These are phyloP conservation scores for Prunus salicina DNA, from an alignment of 306 rosid genomes.

Conservation along the genomic window DNA sequence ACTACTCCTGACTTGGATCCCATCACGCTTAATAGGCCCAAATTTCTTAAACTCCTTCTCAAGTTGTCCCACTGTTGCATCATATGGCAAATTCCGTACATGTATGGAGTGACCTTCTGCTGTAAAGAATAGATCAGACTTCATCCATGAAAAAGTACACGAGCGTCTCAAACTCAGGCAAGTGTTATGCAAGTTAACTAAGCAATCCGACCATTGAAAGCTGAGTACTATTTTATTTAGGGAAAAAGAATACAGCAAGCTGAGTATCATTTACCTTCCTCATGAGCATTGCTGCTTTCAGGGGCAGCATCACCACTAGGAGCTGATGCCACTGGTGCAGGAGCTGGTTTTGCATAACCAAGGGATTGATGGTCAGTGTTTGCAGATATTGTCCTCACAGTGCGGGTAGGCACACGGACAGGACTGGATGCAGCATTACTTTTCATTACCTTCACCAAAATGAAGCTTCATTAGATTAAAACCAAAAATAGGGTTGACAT, in stretches of 20 bases:
- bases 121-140: constrained; percentile 19
- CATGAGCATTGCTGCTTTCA: constrained; percentile 64
- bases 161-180: neutral
- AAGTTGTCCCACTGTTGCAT: constrained; percentile 86
- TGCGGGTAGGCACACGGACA: constrained; percentile 47
- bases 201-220: constrained; percentile 4
- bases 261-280: constrained; percentile 61
- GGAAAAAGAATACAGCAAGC: neutral
- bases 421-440: constrained; percentile 37
- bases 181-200: neutral
- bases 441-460: constrained; percentile 67
- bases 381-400: constrained; percentile 48
- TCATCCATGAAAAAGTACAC: neutral
- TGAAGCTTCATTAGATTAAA: constrained; percentile 23
- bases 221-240: neutral
- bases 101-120: constrained; percentile 96
- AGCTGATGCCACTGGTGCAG: constrained; percentile 46
- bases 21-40: constrained; percentile 87
- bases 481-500: constrained; percentile 5
- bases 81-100: constrained; percentile 80
- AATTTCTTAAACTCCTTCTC: constrained; percentile 81
- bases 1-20: constrained; percentile 97
- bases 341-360: constrained; percentile 46
- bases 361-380: constrained; percentile 47
- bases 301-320: constrained; percentile 57